A percentile compares a stretch with the other conserved stretches of the same genome.
Evolutionary conservation across 768 basidiomycete genomes (phyloP).

Genomic region (Boletus rubroflammeus): DNA sequence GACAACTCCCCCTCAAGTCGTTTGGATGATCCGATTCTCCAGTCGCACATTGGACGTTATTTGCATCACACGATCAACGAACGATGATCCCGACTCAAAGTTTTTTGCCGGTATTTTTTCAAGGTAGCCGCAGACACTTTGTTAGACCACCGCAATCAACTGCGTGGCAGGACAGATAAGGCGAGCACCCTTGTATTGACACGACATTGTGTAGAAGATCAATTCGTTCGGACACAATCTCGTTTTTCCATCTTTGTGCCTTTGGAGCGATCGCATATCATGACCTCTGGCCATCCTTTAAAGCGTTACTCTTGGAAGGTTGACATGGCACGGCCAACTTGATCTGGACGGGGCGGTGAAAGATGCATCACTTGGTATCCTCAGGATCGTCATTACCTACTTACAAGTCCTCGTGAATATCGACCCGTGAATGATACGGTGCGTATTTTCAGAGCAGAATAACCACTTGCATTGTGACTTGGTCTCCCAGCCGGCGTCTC

Average conservation of each 20-base stretch:
- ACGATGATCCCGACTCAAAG: no score
- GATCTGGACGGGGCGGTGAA: neutral
- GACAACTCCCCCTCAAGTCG: neutral
- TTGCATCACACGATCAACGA: no score
- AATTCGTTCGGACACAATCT: no score
- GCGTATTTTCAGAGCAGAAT: neutral
- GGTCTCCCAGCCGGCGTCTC: no score
- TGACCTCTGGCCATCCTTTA: conserved; percentile 11
- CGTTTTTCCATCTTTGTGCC: neutral
- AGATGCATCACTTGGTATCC: neutral
- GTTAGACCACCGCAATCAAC: no score
- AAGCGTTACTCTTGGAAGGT: neutral
- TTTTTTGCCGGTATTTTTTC: no score
- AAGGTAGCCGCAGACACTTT: no score
- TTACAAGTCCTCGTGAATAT: conserved; percentile 2
- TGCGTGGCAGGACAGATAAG: no score
- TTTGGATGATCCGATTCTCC: neutral
- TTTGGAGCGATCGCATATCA: conserved; percentile 1
- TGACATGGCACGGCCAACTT: neutral
- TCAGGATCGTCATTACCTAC: conserved; percentile 6
- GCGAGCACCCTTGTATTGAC: no score
- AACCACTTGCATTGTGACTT: neutral
- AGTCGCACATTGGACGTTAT: no score
- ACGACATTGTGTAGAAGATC: no score
- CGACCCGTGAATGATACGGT: neutral